Conservation (phyloP, 2,329 filamentous ascomycete genomes). For the Cladophialophora psammophila region DNA sequence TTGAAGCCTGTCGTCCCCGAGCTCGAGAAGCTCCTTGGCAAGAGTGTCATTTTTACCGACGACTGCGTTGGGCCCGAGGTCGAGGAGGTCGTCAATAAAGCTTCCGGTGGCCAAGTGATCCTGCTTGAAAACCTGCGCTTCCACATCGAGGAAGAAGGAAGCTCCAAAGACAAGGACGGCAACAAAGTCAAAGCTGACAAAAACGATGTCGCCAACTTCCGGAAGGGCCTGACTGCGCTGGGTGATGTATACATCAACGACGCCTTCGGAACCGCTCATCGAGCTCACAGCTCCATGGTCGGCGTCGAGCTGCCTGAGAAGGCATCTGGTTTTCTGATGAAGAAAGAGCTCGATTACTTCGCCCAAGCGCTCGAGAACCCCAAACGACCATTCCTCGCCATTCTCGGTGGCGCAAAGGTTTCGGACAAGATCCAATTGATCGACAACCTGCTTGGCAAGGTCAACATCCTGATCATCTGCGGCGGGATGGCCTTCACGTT, state of each 20-base stretch:
- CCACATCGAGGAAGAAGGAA: conserved; percentile 97
- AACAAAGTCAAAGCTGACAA: conserved; percentile 99
- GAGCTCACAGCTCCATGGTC: conserved; percentile 99
- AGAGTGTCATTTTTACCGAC: conserved; percentile 83
- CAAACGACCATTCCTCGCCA: conserved; percentile 95
- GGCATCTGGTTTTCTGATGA: conserved; percentile 97
- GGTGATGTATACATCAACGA: conserved; percentile 99
- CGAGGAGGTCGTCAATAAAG: conserved; percentile 86
- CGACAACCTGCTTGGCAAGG: conserved; percentile 97
- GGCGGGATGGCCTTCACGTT: conserved; percentile 99
- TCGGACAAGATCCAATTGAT: conserved; percentile 99
- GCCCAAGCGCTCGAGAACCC: conserved; percentile 93
- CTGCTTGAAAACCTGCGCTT: conserved; percentile 98
- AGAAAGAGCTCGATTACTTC: conserved; percentile 99
- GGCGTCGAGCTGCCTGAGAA: conserved; percentile 95
- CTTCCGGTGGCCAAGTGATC: conserved; percentile 80
- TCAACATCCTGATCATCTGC: conserved; percentile 95
- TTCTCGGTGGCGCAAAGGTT: conserved; percentile 97
- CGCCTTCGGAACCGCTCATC: conserved; percentile 97
- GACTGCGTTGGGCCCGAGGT: conserved; percentile 91
- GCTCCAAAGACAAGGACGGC: conserved; percentile 88
- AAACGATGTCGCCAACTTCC: conserved; percentile 88
- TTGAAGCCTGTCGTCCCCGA: conserved; percentile 89
- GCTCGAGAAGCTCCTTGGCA: conserved; percentile 87
- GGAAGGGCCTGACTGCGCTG: conserved; percentile 90